A percentile compares a stretch with the other conserved stretches of the same genome.
phyloP scores from a whole-genome alignment of 2,329 filamentous ascomycete genomes.

The Thelonectria discophora region DNA sequence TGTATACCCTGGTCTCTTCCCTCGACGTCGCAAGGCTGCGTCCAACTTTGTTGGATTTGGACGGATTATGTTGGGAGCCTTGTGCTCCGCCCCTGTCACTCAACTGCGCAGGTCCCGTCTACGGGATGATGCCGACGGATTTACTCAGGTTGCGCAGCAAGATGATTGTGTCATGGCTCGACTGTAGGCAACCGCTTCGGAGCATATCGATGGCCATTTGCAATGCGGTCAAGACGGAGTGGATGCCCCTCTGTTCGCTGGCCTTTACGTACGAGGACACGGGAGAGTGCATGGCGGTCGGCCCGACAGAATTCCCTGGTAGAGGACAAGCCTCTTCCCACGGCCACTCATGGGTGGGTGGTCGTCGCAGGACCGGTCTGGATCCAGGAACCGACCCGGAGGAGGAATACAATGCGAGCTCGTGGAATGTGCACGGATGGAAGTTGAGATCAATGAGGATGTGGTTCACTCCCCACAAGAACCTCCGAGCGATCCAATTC shows the following conservation, averaged over 20 bases:
- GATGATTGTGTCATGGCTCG: background rate
- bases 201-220: background rate
- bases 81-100: background rate
- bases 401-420: background rate
- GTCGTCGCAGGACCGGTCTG: too few relatives aligned
- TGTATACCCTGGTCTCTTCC: background rate
- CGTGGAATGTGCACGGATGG: background rate
- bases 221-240: background rate
- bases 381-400: background rate
- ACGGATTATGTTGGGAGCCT: constrained; percentile 6
- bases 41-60: background rate
- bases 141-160: background rate
- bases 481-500: background rate
- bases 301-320: background rate
- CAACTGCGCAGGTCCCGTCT: background rate
- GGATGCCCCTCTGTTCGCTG: background rate
- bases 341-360: too few relatives aligned
- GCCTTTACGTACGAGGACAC: constrained; percentile 1
- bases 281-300: background rate
- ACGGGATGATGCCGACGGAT: background rate
- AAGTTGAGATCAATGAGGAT: background rate
- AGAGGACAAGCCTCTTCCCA: too few relatives aligned
- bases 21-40: background rate
- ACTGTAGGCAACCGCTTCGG: background rate
- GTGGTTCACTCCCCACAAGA: background rate